Base-by-base conservation (phyloP, 768 basidiomycete species). In the Suillus paluster region DNA sequence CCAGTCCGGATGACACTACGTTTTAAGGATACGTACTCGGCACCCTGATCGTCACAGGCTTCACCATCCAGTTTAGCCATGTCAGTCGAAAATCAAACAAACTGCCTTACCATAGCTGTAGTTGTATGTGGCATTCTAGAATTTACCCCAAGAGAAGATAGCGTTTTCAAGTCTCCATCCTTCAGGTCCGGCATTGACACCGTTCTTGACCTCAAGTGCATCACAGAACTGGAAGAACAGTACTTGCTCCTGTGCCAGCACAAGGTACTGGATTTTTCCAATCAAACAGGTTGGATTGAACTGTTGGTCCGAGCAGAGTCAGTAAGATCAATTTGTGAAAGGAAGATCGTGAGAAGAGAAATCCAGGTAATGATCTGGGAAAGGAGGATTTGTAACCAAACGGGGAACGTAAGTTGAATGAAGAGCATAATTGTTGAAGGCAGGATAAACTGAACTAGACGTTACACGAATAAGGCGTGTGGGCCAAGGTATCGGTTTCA, bases 81-180 rank as follows among this genome's bases (percentile, higher is more conserved):
- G 14, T 12, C 11, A 21, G 27, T 57, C 19, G 21, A 1, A 33
- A 46, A 4, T 6, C 9, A 36, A 33, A 44, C 55, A 27, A 3
- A 56, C 50, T 19, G 14, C 79, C 86, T 74, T 57, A 87, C 88
- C 58, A 4, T 65, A 17, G 0, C 67, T 17, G 52, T 83, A 79
- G 66, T n/a, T n/a, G n/a, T 86, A 89, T 11, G 76, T 79, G 2
- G 71, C 75, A 27, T 79, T 82, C 81, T 84, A 90, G 68, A 81
- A 88, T 1, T 76, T 72, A 17, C 83, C 81, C 89, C 89, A 90
- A 0, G 89, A 81, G 17, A 73, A 41, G n/a, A 90, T 75, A 6
- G 89, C 86, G 64, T 88, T 78, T 4, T 84, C 78, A 12, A 89
- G 76, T 25, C 89, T 88, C 84, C 85, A 89, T 7, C 89, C 88